These are phyloP conservation scores for Monilinia fructigena DNA, from an alignment of 2,329 filamentous ascomycete genomes.

Conservation along the genomic window DNA sequence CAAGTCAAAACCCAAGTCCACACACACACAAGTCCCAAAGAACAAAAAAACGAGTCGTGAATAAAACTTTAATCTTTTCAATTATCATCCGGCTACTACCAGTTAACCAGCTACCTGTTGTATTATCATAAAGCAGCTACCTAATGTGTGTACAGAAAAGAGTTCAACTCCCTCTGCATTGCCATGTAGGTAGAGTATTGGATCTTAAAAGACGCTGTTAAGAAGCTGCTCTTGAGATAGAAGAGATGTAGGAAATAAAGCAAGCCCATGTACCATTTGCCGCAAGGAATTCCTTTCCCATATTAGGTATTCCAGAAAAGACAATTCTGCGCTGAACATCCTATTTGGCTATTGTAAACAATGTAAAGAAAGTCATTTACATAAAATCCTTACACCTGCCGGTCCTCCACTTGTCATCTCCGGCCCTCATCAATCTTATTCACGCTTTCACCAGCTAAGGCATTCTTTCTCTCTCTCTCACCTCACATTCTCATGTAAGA, in stretches of 20 bases:
- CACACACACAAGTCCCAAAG: too few species aligned
- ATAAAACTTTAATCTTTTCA: too few species aligned
- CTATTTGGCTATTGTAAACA: not conserved
- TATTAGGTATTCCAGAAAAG: not conserved
- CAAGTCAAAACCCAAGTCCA: too few species aligned
- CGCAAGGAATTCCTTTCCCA: not conserved
- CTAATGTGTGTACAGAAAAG: not conserved
- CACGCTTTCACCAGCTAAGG: not conserved
- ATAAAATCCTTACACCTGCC: slow-evolving; percentile 1
- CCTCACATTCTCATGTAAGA: slow-evolving; percentile 8
- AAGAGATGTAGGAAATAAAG: not conserved
- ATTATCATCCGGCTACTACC: too few species aligned
- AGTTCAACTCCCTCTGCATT: not conserved
- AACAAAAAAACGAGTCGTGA: too few species aligned
- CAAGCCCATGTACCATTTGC: not conserved
- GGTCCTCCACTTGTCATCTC: too few species aligned
- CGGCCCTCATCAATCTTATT: not conserved
- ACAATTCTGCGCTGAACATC: not conserved
- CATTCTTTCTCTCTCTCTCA: not conserved
- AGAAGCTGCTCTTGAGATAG: not conserved
- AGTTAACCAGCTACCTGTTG: too few species aligned
- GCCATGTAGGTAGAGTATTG: not conserved
- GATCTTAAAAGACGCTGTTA: not conserved
- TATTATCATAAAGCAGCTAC: too few species aligned
- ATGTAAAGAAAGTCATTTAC: slow-evolving; percentile 15